Evolutionary conservation across 2,329 filamentous ascomycete species (phyloP).

Genomic region (Aureobasidium melanogenum): DNA sequence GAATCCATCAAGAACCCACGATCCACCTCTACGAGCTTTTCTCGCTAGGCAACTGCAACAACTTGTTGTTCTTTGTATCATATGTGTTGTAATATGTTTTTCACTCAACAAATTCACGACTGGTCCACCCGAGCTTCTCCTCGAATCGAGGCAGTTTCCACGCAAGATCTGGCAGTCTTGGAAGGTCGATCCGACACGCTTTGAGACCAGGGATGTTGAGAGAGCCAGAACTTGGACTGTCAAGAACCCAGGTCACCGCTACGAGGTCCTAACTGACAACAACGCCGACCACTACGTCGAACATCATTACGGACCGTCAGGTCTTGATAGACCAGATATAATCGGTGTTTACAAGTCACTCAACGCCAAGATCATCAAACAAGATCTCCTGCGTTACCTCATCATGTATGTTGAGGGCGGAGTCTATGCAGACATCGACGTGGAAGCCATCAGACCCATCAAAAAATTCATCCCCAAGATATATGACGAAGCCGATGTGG

Average conservation of each 20-base stretch:
- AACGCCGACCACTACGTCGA: constrained; percentile 62
- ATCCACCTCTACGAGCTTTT: neutral
- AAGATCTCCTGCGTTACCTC: constrained; percentile 54
- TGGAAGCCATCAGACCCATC: constrained; percentile 43
- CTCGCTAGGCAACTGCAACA: neutral
- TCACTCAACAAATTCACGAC: neutral
- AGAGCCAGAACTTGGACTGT: constrained; percentile 55
- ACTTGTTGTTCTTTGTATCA: neutral
- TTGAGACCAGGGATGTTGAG: constrained; percentile 54
- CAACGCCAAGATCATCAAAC: constrained; percentile 54
- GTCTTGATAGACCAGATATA: constrained; percentile 57
- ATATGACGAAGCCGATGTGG: constrained; percentile 50
- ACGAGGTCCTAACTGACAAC: constrained; percentile 60
- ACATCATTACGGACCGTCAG: constrained; percentile 55
- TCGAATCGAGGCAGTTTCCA: constrained; percentile 38
- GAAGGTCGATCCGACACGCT: constrained; percentile 60
- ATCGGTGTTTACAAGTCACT: constrained; percentile 50
- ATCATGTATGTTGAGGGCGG: constrained; percentile 57
- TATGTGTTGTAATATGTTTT: neutral
- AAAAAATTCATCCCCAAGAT: constrained; percentile 50
- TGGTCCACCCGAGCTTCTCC: neutral
- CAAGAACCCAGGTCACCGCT: constrained; percentile 58
- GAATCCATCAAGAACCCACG: neutral
- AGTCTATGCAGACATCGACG: constrained; percentile 51
- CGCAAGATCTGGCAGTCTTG: constrained; percentile 71